Evolutionary conservation across 257 asterid genomes (phyloP), one percentile per base, ranked within the genome.

Genomic region (Galeopsis tetrahit): DNA sequence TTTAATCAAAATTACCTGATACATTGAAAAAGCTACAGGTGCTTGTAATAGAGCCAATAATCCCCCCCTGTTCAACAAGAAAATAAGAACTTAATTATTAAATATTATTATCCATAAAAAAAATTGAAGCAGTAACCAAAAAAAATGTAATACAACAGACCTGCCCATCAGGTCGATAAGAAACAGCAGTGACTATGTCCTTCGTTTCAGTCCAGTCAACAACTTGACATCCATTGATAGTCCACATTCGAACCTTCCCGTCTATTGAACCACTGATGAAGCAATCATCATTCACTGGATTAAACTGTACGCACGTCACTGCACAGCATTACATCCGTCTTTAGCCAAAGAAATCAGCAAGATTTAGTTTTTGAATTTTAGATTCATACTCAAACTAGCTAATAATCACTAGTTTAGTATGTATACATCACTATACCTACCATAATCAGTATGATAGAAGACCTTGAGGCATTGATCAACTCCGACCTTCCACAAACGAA

Each of bases 251-350:
- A 68, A 90, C 86, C 81, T 95, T 95, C 57, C 99, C 98, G 61
- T 95, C 99, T 66, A 95, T 87, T 31, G 99, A 92, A 51, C 99
- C 98, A 77, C 96, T 95, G 78, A 95, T 68, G 85, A 95, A 95
- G 82, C 77, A 85, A 76, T 90, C 90, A 74, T 90, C 84, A 33
- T 86, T 82, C 79, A 80, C 77, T 0, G 98, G 98, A 74, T 88
- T 87, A 79, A 92, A 92, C 64, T 90, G 96, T 77, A 83, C 68
- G 81, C 96, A 86, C 42, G 98, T 90, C 81, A 93, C 98, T 93
- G 92, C 89, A 82, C 34, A 73, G 73, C 51, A 77, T 63, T 75
- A 69, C 62, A 66, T 32, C 43, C 52, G n/a, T 33, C 59, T 58
- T 81, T 68, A 77, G 59, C 52, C 64, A 62, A 69, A 62, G 66